phyloP scores from a whole-genome alignment of 2,329 filamentous ascomycete genomes.

The Sarocladiaceae sp. region DNA sequence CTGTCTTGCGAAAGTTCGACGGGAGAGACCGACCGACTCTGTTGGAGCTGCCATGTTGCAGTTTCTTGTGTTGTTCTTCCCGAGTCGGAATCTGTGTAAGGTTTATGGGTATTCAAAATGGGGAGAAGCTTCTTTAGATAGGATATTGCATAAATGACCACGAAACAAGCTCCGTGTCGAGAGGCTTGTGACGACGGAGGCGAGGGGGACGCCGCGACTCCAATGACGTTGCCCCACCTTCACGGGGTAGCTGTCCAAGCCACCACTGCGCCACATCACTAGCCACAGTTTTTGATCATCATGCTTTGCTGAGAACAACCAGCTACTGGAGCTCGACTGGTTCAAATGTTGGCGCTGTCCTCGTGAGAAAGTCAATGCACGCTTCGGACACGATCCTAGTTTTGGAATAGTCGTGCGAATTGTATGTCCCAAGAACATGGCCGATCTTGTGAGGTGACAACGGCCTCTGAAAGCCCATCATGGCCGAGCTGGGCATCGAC shows the following conservation, averaged over 20 bases:
- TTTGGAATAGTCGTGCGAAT: background rate
- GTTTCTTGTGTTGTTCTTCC: background rate
- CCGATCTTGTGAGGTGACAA: background rate
- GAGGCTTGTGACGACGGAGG: background rate
- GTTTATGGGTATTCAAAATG: background rate
- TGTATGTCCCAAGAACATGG: background rate
- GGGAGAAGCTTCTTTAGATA: no score
- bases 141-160: background rate
- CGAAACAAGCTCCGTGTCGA: constrained; percentile 6
- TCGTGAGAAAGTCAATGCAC: no score
- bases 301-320: background rate
- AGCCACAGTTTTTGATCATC: background rate
- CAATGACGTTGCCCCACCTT: constrained; percentile 35
- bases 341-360: no score
- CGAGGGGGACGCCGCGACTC: constrained; percentile 28
- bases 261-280: constrained; percentile 1
- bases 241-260: background rate
- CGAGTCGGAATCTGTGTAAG: no score
- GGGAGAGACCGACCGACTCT: constrained; percentile 36
- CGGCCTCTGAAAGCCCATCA: constrained; percentile 19
- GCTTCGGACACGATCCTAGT: no score
- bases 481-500: constrained; percentile 54
- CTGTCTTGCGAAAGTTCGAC: background rate
- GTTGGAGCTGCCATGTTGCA: constrained; percentile 36
- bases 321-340: no score